Evolutionary conservation across 768 basidiomycete species (phyloP).

Genomic region (Lactarius vividus): DNA sequence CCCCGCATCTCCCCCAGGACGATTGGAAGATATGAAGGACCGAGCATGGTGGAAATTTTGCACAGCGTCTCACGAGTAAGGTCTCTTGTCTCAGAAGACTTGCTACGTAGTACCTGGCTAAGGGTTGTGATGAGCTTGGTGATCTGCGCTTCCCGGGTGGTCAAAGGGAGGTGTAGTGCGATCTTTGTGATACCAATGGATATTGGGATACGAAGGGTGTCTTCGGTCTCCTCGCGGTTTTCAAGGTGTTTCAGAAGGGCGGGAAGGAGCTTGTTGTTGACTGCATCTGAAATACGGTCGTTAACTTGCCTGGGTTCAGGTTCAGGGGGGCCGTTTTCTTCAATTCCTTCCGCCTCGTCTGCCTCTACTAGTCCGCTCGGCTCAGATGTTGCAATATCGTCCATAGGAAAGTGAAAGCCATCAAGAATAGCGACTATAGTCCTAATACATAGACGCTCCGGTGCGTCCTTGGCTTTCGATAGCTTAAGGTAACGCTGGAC

Average conservation of each 20-base stretch:
- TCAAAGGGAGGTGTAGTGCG: constrained; percentile 71
- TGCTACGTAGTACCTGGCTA: constrained; percentile 88
- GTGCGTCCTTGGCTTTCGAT: constrained; percentile 60
- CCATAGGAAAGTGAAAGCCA: constrained; percentile 89
- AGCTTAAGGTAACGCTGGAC: constrained; percentile 80
- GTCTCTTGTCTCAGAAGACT: constrained; percentile 90
- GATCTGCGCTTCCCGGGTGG: constrained; percentile 63
- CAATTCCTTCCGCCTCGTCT: constrained; percentile 29
- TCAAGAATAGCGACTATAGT: constrained; percentile 81
- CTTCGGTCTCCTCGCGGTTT: constrained; percentile 77
- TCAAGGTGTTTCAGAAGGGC: constrained; percentile 77
- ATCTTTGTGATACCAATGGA: constrained; percentile 84
- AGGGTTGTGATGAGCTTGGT: constrained; percentile 77
- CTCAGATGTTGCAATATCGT: constrained; percentile 44
- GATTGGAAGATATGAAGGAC: constrained; percentile 68
- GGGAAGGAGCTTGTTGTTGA: constrained; percentile 75
- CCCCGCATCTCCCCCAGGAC: constrained; percentile 79
- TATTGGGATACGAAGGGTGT: constrained; percentile 83
- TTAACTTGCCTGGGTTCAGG: constrained; percentile 25
- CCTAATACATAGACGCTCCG: constrained; percentile 81
- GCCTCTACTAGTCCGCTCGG: constrained; percentile 31
- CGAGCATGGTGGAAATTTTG: constrained; percentile 71
- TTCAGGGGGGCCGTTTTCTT: constrained; percentile 30
- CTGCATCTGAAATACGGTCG: constrained; percentile 63
- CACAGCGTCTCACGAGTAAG: constrained; percentile 78